phyloP scores from a whole-genome alignment of 2,329 filamentous ascomycete genomes.

The Sarocladium kiliense region DNA sequence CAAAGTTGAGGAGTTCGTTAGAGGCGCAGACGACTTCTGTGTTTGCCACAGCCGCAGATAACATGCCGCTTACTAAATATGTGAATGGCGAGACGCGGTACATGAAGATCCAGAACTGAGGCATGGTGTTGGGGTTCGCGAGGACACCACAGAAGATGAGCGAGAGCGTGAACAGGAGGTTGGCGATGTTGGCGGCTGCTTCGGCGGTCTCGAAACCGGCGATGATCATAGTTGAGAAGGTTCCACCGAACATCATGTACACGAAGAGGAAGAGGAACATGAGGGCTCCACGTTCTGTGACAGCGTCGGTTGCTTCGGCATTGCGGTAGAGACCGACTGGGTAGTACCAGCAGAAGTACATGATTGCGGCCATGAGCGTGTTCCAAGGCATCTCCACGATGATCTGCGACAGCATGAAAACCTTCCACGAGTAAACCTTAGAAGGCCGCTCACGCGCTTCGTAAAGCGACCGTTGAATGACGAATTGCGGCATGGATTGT shows the following conservation, averaged over 20 bases:
- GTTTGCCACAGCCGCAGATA: constrained; percentile 65
- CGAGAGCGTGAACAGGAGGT: constrained; percentile 66
- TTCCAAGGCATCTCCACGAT: constrained; percentile 85
- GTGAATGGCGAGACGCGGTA: constrained; percentile 79
- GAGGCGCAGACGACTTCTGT: constrained; percentile 58
- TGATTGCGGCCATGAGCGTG: constrained; percentile 66
- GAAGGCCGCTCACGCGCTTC: constrained; percentile 81
- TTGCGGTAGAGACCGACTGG: constrained; percentile 73
- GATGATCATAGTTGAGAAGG: constrained; percentile 75
- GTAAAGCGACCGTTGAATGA: constrained; percentile 75
- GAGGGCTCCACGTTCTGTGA: constrained; percentile 65
- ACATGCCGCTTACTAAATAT: constrained; percentile 70
- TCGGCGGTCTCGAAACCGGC: constrained; percentile 71
- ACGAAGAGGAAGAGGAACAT: constrained; percentile 72
- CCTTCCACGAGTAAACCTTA: constrained; percentile 80
- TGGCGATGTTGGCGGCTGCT: constrained; percentile 70
- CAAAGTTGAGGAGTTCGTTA: constrained; percentile 56
- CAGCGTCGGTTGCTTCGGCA: constrained; percentile 54
- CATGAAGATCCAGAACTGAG: constrained; percentile 80
- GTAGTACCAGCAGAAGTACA: constrained; percentile 83
- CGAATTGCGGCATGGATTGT: constrained; percentile 82
- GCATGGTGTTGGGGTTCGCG: constrained; percentile 55
- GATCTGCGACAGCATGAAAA: constrained; percentile 80
- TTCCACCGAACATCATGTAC: constrained; percentile 77
- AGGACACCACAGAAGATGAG: constrained; percentile 76